phyloP scores from a whole-genome alignment of 352 stramenopile species.

The Phytopythium helicoides region DNA sequence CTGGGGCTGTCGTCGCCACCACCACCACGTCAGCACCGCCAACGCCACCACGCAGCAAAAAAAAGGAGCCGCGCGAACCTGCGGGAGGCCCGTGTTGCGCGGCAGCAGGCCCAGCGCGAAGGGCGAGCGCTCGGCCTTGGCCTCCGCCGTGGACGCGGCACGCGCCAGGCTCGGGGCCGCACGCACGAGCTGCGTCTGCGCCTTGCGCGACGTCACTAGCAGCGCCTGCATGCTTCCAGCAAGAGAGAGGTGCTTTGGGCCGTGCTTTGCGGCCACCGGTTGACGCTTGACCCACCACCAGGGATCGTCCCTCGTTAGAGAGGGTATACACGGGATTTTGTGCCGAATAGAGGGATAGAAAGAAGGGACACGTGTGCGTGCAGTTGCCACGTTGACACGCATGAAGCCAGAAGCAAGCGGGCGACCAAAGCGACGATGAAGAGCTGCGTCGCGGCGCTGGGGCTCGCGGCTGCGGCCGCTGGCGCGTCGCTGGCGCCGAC shows the following conservation, averaged over 20 bases:
- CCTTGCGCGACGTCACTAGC: constrained; percentile 29
- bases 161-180: constrained; percentile 40
- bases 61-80: constrained; percentile 25
- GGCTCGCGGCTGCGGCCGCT: neutral
- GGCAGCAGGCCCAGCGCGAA: constrained; percentile 67
- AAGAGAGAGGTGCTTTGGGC: no score
- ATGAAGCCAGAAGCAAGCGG: constrained; percentile 13
- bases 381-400: constrained; percentile 5
- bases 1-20: constrained; percentile 29
- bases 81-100: constrained; percentile 40
- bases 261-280: constrained; percentile 20
- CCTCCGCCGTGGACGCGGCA: constrained; percentile 37
- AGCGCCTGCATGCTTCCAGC: constrained; percentile 36
- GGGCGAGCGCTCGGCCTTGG: constrained; percentile 39
- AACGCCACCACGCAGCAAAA: no score
- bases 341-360: neutral
- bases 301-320: constrained; percentile 2
- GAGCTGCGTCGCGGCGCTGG: constrained; percentile 6
- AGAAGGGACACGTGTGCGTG: no score
- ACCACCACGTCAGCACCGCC: no score
- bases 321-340: neutral
- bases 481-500: neutral
- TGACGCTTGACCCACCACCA: no score
- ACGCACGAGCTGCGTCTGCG: constrained; percentile 17
- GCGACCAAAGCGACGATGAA: neutral